Conservation (phyloP, 768 basidiomycete species). For the Gymnopilus dilepis region DNA sequence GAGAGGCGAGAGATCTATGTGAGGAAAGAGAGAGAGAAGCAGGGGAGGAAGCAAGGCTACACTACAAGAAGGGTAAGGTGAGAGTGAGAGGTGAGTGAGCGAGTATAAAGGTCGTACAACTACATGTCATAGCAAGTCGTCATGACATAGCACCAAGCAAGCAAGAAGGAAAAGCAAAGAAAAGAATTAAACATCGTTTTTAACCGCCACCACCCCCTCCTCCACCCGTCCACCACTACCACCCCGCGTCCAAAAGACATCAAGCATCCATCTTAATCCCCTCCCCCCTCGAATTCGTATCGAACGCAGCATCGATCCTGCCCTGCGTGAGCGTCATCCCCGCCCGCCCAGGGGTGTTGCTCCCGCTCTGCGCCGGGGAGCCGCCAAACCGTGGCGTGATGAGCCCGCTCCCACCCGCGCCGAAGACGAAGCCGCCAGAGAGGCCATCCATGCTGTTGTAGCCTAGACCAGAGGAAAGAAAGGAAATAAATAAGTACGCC, state of each 20-base stretch:
- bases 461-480: constrained; percentile 45
- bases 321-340: constrained; percentile 43
- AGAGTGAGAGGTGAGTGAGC: not conserved
- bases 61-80: not conserved
- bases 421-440: constrained; percentile 86
- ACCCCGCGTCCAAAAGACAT: no score
- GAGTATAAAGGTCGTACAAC: not conserved
- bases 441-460: constrained; percentile 85
- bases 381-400: constrained; percentile 75
- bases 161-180: not conserved
- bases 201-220: no score
- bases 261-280: constrained; percentile 40
- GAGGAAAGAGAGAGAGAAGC: not conserved
- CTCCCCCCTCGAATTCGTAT: constrained; percentile 34
- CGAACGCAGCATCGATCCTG: constrained; percentile 53
- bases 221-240: no score
- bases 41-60: not conserved
- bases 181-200: no score
- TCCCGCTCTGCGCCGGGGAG: constrained; percentile 65
- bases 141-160: no score
- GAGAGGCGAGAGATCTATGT: not conserved
- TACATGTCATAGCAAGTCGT: not conserved
- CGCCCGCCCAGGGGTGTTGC: constrained; percentile 47
- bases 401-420: constrained; percentile 80
- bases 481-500: constrained; percentile 6